phyloP scores from a whole-genome alignment of 257 asterid genomes.

The Plantago elongata region DNA sequence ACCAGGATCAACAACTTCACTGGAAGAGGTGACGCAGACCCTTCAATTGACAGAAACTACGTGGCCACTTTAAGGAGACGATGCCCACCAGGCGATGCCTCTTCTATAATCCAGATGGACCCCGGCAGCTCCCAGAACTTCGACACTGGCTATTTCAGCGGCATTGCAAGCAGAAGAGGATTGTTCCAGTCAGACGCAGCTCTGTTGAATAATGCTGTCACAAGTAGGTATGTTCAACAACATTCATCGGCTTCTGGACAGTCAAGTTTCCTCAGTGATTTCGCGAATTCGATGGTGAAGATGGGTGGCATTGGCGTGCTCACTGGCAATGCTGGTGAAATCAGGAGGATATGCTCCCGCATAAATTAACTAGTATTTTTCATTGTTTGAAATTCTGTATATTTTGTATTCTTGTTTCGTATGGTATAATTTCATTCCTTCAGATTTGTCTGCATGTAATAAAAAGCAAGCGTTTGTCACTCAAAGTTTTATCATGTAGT shows the following conservation, averaged over 20 bases:
- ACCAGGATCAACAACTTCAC: conserved; percentile 50
- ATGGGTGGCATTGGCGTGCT: conserved; percentile 41
- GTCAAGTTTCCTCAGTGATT: conserved; percentile 29
- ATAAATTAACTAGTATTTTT: conserved; percentile 15
- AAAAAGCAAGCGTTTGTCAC: too few relatives aligned
- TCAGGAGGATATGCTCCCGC: conserved; percentile 36
- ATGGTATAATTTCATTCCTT: too few relatives aligned
- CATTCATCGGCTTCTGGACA: conserved; percentile 14
- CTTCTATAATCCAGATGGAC: conserved; percentile 38
- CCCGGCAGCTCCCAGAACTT: conserved; percentile 37
- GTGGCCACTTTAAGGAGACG: conserved; percentile 14
- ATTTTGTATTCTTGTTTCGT: too few relatives aligned
- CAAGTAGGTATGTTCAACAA: conserved; percentile 24
- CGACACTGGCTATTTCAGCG: conserved; percentile 30
- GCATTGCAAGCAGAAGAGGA: conserved; percentile 29
- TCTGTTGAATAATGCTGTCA: conserved; percentile 26
- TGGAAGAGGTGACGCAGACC: conserved; percentile 46
- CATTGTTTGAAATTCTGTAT: too few relatives aligned
- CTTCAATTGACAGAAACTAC: conserved; percentile 41
- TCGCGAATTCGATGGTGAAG: conserved; percentile 41
- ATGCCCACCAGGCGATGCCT: conserved; percentile 33
- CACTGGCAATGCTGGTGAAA: conserved; percentile 40
- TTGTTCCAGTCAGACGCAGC: conserved; percentile 45
- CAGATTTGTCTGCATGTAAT: too few relatives aligned
- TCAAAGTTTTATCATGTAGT: too few relatives aligned